These are phyloP conservation scores for Periconia macrospinosa DNA, from an alignment of 2,329 filamentous ascomycete species.

Conservation along the genomic window DNA sequence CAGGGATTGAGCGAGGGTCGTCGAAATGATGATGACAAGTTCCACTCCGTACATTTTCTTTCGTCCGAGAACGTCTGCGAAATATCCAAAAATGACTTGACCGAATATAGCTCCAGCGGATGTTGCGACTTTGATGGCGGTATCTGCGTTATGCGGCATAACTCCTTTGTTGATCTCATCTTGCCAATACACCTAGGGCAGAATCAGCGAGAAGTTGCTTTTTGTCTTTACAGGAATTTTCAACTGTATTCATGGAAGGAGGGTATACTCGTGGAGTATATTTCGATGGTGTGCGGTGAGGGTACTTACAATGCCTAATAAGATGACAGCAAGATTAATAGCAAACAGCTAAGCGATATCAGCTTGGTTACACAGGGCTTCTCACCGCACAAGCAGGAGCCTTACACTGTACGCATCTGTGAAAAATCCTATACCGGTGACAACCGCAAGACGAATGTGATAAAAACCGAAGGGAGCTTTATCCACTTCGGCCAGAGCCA, in stretches of 20 bases:
- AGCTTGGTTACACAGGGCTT: background rate
- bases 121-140: slow-evolving; percentile 82
- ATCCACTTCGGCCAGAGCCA: slow-evolving; percentile 41
- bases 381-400: background rate
- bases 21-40: slow-evolving; percentile 44
- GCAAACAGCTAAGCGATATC: slow-evolving; percentile 56
- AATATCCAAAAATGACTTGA: slow-evolving; percentile 68
- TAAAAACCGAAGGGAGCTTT: slow-evolving; percentile 56
- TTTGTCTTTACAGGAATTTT: background rate
- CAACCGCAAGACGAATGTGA: slow-evolving; percentile 74
- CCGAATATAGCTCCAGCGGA: slow-evolving; percentile 82
- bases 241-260: too few relatives aligned
- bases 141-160: slow-evolving; percentile 71
- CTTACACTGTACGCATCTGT: slow-evolving; percentile 70
- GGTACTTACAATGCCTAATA: slow-evolving; percentile 70
- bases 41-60: slow-evolving; percentile 77
- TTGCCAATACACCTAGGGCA: slow-evolving; percentile 58
- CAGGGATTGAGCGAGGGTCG: slow-evolving; percentile 43
- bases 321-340: slow-evolving; percentile 53
- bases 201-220: background rate
- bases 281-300: background rate
- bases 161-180: slow-evolving; percentile 43
- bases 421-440: slow-evolving; percentile 86
- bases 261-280: background rate
- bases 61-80: slow-evolving; percentile 76